Percentiles rank a stretch among this genome's conserved stretches.
phyloP scores from a whole-genome alignment of 257 asterid genomes.

The Linaria vulgaris region DNA sequence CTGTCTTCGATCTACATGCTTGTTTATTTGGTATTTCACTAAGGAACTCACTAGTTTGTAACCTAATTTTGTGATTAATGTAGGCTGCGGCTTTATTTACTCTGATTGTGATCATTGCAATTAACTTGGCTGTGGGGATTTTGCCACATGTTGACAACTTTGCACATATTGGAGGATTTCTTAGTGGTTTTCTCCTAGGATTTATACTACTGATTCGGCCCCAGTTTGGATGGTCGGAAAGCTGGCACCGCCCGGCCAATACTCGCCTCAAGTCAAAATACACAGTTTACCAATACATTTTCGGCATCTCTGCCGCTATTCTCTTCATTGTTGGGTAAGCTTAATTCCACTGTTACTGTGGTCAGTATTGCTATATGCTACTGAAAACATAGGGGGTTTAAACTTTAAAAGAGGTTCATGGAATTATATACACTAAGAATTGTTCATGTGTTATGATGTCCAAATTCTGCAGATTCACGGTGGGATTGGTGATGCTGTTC shows the following conservation, averaged over 20 bases:
- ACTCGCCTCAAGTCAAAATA: slow-evolving; percentile 70
- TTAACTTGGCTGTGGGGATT: slow-evolving; percentile 80
- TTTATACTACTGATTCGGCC: slow-evolving; percentile 73
- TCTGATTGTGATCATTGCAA: slow-evolving; percentile 56
- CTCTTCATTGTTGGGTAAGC: slow-evolving; percentile 70
- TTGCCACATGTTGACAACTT: slow-evolving; percentile 87
- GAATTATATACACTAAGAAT: no score
- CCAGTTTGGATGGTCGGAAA: slow-evolving; percentile 76
- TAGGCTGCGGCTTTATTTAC: slow-evolving; percentile 88
- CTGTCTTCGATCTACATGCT: not conserved
- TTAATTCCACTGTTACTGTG: not conserved
- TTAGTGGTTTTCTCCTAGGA: slow-evolving; percentile 79
- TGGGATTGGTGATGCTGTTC: slow-evolving; percentile 69
- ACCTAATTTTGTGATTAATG: no score
- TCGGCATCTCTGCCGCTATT: slow-evolving; percentile 45
- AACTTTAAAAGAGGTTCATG: no score
- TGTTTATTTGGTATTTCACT: slow-evolving; percentile 1
- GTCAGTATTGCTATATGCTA: slow-evolving; percentile 8
- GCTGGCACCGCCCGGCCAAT: slow-evolving; percentile 49
- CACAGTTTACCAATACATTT: slow-evolving; percentile 55
- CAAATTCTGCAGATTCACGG: slow-evolving; percentile 45
- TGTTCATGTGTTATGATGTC: no score
- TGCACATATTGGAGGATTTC: slow-evolving; percentile 90
- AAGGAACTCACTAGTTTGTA: not conserved
- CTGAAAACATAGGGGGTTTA: no score